Evolutionary conservation across 2,329 filamentous ascomycete genomes (phyloP).

Genomic region (Diaporthe ilicicola): DNA sequence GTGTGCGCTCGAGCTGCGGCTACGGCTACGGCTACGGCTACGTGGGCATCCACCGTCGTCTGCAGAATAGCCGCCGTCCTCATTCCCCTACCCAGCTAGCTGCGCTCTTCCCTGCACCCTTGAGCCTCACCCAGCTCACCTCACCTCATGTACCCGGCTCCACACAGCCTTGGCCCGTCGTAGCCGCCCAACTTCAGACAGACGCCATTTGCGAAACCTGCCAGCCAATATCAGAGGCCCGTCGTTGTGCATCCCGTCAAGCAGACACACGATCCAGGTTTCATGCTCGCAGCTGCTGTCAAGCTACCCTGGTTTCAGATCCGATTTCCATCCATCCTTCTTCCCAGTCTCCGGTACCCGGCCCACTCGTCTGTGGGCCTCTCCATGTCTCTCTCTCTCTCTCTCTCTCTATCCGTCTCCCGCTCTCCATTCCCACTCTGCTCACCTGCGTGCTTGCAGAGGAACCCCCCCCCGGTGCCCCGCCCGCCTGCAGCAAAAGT

Average conservation of each 20-base stretch:
- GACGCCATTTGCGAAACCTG: slow-evolving; percentile 53
- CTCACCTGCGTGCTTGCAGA: neutral
- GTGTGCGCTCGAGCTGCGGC: slow-evolving; percentile 11
- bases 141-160: slow-evolving; percentile 12
- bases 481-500: slow-evolving; percentile 8
- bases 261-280: slow-evolving; percentile 62
- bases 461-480: neutral
- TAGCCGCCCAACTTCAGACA: slow-evolving; percentile 60
- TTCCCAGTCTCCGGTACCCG: too few relatives aligned
- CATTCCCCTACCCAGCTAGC: slow-evolving; percentile 7
- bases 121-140: slow-evolving; percentile 26
- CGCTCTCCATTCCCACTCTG: neutral
- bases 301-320: slow-evolving; percentile 28
- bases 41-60: slow-evolving; percentile 2
- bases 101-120: slow-evolving; percentile 8
- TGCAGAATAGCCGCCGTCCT: slow-evolving; percentile 30
- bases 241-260: slow-evolving; percentile 49
- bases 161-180: slow-evolving; percentile 40
- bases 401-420: neutral
- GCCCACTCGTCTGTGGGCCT: neutral
- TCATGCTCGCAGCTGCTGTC: slow-evolving; percentile 51
- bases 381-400: neutral
- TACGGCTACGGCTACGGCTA: slow-evolving; percentile 20
- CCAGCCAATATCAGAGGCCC: slow-evolving; percentile 62
- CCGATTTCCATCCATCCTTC: slow-evolving; percentile 14